Conservation (phyloP, 169 alveolate genomes). For the Blepharisma undulans region DNA sequence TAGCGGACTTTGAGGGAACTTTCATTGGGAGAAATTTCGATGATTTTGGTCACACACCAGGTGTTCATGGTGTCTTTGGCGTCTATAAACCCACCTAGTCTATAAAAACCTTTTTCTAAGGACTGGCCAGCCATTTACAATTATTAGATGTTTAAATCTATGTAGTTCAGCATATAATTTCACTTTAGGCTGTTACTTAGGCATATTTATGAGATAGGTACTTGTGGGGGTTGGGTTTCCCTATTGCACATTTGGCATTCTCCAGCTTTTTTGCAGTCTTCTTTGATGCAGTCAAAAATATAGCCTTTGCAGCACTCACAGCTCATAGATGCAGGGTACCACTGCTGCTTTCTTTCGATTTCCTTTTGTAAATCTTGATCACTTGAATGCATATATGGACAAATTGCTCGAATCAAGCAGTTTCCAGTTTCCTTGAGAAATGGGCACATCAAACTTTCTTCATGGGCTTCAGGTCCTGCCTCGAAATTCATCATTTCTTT, state of each 20-base stretch:
- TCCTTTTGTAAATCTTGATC: background rate
- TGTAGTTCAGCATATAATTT: background rate
- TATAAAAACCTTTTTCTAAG: background rate
- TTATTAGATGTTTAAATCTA: background rate
- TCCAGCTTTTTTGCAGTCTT: background rate
- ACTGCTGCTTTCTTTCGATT: background rate
- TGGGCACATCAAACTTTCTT: background rate
- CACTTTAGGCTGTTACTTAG: background rate
- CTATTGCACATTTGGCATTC: background rate
- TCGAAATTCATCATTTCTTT: background rate
- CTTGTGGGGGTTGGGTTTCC: background rate
- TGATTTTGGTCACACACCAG: conserved; percentile 37
- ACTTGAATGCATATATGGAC: background rate
- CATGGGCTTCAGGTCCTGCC: background rate
- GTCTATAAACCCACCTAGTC: conserved; percentile 17
- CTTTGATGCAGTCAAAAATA: background rate
- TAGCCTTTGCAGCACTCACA: conserved; percentile 32
- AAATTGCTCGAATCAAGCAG: background rate
- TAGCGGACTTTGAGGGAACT: conserved; percentile 6
- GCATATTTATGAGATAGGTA: background rate
- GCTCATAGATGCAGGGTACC: conserved; percentile 6
- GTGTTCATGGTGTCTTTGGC: background rate
- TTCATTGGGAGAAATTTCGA: background rate
- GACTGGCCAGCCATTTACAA: background rate
- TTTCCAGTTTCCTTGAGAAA: conserved; percentile 13